Evolutionary conservation across 2,329 filamentous ascomycete genomes (phyloP), one percentile per base, ranked within the genome.

Genomic region (Colletotrichum lini): DNA sequence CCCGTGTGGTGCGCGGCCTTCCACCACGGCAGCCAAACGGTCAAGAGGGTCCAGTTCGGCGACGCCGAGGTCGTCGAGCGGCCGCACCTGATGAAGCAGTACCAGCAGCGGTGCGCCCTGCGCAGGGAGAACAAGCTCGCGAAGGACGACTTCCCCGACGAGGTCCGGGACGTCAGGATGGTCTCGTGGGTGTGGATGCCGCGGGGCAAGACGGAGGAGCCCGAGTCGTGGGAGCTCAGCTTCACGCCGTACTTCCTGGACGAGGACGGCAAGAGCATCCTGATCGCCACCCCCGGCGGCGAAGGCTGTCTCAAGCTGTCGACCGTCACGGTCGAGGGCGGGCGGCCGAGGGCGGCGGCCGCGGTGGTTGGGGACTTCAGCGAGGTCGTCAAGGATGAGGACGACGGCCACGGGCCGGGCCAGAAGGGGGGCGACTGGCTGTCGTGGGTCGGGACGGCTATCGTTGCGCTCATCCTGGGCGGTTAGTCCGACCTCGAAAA

Each of bases 1-100:
- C 83, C 89, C 5, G 79, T 94, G 7, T 97, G 94, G 93, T 92
- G 84, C 64, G 76, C 75, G 54, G 77, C 80, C 1, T 58, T 81
- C 2, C 76, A 74, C 13, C 71, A 68, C 47, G 57, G 67, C 23
- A 66, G 67, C 44, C 59, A 61, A 26, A 78, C 73, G 26, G 77
- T 76, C 10, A 82, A 79, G 73, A 80, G 85, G 26, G 73, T 85
- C 12, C 82, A 87, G 50, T 72, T 88, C 6, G 77, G 80, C 30
- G 78, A 81, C 15, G 73, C 80, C 0, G 77, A 78, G 65, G 72
- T 73, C 2, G 74, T 78, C n/a, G 26, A 61, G 13, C 35, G 2
- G 35, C 60, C 66, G 12, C 47, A 42, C 13, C 18, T 40, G 18
- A 23, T 65, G 9, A 15, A 21, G 15, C 40, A 40, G 18, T 61